Evolutionary conservation across 805 yeast species (phyloP).

Genomic region (Pichia paraexigua): DNA sequence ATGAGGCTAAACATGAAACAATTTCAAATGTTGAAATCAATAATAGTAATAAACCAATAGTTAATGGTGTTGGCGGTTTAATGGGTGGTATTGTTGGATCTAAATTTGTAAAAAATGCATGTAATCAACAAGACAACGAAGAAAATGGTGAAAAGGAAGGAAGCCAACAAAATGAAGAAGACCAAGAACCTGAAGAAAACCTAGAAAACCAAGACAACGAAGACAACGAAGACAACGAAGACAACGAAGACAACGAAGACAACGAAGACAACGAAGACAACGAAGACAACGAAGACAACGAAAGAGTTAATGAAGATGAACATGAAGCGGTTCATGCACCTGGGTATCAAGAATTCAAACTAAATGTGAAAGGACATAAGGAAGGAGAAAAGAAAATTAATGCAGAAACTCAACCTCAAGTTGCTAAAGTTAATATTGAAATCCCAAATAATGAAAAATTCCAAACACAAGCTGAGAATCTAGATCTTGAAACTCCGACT

Average conservation of each 20-base stretch:
- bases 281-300: background rate
- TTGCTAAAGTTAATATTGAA: background rate
- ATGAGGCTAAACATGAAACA: background rate
- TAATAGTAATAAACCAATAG: background rate
- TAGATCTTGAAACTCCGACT: background rate
- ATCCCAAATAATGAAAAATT: background rate
- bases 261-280: background rate
- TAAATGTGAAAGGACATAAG: background rate
- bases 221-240: background rate
- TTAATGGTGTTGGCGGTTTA: background rate
- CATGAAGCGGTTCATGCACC: background rate
- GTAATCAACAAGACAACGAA: background rate
- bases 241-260: background rate
- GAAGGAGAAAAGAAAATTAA: background rate
- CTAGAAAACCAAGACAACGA: background rate
- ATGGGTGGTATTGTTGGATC: background rate
- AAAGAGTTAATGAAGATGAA: background rate
- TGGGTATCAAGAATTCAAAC: background rate
- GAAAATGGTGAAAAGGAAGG: background rate
- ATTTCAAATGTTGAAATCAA: background rate
- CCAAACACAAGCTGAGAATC: background rate
- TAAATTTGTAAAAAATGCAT: background rate
- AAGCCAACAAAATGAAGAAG: no score
- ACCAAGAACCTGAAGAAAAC: no score
- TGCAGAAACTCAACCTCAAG: background rate